Base-by-base conservation (phyloP, 345 rosid genomes). In the Melaleuca quinquenervia region DNA sequence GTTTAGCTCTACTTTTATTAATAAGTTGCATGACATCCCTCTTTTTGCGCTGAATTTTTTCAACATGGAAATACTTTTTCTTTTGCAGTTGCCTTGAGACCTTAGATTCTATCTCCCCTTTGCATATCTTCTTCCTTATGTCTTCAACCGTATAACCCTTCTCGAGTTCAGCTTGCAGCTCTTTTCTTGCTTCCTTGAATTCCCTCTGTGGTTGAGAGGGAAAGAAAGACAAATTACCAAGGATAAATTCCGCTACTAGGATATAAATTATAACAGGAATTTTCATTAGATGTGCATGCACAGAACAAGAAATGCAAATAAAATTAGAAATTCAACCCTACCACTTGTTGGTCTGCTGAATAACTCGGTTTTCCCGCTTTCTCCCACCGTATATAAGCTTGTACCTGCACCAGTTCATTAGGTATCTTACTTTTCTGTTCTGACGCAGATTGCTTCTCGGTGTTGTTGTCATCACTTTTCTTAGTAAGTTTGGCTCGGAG, bases 371-470 rank as follows among this genome's bases (percentile, higher is more conserved):
- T 95, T 84, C 98, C 96, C 53, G 96, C 94, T 88, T 90, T 95
- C 88, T 95, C 98, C 98, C 98, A 95, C 64, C 95, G 89, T 88
- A 95, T 82, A 85, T 89, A 95, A 82, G 98, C 85, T 90, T 95
- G 98, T 82, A 91, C 75, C 87, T 92, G 96, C 50, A 90, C 92
- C 76, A 93, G 94, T 82, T 93, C 94, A 85, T 91, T 91, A 36
- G 96, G 98, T 88, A 91, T 90, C 85, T 88, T 86, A 82, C 74
- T 88, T 87, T 84, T 88, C 52, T 74, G 83, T 87, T 86, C 92
- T 86, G 85, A 52, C 60, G 70, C 84, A 83, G 92, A 74, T 78
- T 91, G 85, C 86, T 84, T 92, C 89, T 89, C 90, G n/a, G 83
- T 80, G 90, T 93, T 92, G 74, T 84, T 89, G 64, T 82, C 88